Conservation (phyloP, 768 basidiomycete species). For the Trametes maxima region DNA sequence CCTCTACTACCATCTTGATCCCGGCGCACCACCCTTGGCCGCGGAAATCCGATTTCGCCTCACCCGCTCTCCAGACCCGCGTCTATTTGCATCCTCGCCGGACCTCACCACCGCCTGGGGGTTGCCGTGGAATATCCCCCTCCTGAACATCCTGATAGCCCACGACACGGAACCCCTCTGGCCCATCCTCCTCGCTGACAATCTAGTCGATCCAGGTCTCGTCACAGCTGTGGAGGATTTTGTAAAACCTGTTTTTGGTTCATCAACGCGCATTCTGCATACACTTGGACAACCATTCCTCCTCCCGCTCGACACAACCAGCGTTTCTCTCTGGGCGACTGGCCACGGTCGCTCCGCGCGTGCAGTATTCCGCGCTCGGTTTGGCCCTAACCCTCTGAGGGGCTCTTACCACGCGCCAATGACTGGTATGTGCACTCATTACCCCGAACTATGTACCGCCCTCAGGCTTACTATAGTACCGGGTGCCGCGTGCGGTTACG, state of each 20-base stretch:
- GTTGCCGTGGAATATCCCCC: not conserved
- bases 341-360: not conserved
- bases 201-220: not conserved
- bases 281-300: not conserved
- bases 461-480: too few species aligned
- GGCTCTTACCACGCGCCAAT: not conserved
- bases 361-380: not conserved
- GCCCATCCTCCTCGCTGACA: not conserved
- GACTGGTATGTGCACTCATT: not conserved
- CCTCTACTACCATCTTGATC: not conserved
- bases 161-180: not conserved
- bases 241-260: not conserved
- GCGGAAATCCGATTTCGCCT: not conserved
- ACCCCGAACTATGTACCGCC: not conserved
- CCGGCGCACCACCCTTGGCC: not conserved
- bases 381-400: not conserved
- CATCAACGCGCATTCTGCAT: not conserved
- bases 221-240: not conserved
- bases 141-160: not conserved
- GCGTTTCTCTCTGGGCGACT: not conserved
- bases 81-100: not conserved
- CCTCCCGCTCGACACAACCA: not conserved
- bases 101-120: not conserved
- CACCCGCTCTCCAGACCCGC: not conserved
- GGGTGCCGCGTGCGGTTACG: too few species aligned